Percentiles rank a stretch among this genome's conserved stretches.
Conservation (phyloP, 2,329 filamentous ascomycete species). For the Fusarium siculi region DNA sequence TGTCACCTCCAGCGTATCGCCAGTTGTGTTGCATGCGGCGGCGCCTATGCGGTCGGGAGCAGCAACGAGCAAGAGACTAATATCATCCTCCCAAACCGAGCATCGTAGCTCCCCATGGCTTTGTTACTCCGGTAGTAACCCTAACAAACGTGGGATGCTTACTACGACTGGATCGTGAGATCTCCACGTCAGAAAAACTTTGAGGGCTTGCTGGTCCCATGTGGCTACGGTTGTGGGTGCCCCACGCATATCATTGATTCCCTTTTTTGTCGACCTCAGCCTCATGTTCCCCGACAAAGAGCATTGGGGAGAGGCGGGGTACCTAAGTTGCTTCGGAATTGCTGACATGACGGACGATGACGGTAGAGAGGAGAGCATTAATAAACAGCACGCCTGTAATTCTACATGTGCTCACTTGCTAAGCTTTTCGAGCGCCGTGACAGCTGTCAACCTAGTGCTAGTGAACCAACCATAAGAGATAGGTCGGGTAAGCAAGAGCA, state of each 20-base stretch:
- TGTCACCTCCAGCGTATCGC: conserved; percentile 31
- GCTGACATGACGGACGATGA: conserved; percentile 33
- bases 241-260: conserved; percentile 3
- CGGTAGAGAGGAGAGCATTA: conserved; percentile 12
- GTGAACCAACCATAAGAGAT: not conserved
- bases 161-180: conserved; percentile 6
- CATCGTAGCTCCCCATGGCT: conserved; percentile 3
- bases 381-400: not conserved
- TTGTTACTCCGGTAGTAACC: conserved; percentile 1
- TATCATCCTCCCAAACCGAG: not conserved
- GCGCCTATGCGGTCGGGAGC: conserved; percentile 7
- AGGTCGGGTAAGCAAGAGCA: not conserved
- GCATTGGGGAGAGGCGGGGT: conserved; percentile 7
- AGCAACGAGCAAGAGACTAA: not conserved
- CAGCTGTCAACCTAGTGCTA: not conserved
- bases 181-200: conserved; percentile 10
- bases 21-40: conserved; percentile 7
- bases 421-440: not conserved
- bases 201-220: conserved; percentile 9
- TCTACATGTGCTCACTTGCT: not conserved
- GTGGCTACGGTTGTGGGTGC: conserved; percentile 7
- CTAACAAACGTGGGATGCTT: not conserved
- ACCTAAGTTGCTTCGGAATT: not conserved
- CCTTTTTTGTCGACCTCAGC: conserved; percentile 20
- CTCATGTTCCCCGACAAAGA: conserved; percentile 4